These are phyloP conservation scores for Didymellaceae sp. DNA, from an alignment of 2,329 filamentous ascomycete species.

Conservation along the genomic window DNA sequence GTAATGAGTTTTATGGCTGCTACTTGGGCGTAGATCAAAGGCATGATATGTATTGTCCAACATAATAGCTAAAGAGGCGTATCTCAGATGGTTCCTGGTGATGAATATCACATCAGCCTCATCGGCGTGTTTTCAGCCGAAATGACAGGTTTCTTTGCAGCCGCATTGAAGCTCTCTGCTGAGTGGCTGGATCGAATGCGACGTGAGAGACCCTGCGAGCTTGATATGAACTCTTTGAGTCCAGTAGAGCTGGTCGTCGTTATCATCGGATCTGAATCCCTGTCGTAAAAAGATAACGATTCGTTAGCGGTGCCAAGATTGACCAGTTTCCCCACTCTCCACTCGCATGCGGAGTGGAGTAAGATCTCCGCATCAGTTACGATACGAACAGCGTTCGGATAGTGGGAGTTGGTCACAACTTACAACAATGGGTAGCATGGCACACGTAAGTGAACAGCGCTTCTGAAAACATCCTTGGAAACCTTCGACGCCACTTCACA, in stretches of 20 bases:
- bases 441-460: no score
- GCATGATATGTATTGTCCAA: no score
- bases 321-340: not conserved
- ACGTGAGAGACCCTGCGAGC: no score
- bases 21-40: no score
- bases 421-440: no score
- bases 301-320: not conserved
- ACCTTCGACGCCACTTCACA: no score
- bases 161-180: not conserved
- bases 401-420: no score
- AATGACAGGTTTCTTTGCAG: not conserved
- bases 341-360: not conserved
- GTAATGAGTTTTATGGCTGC: no score
- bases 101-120: not conserved
- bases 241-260: not conserved
- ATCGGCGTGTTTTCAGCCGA: conserved; percentile 13
- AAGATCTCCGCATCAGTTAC: not conserved
- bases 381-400: no score
- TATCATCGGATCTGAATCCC: conserved; percentile 6
- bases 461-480: no score
- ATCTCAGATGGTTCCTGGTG: not conserved
- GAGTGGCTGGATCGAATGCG: no score
- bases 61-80: no score
- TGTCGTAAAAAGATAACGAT: not conserved
- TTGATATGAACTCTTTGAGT: not conserved